phyloP scores from a whole-genome alignment of 495 filamentous ascomycete species.

The Hypoxylon fuscum region DNA sequence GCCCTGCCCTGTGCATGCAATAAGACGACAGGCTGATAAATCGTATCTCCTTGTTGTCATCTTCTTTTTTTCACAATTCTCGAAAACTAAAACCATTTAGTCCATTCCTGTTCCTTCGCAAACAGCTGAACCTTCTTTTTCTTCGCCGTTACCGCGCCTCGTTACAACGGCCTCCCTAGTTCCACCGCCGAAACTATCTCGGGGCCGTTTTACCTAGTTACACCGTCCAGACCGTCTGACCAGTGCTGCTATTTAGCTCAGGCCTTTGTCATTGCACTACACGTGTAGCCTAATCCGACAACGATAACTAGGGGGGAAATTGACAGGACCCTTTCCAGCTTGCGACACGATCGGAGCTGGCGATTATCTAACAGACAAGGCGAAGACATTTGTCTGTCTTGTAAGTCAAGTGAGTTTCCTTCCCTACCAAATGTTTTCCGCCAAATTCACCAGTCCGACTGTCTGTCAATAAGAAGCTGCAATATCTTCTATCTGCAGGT shows the following conservation, averaged over 20 bases:
- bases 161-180: constrained; percentile 19
- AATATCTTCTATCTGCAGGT: not conserved
- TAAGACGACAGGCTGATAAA: constrained; percentile 31
- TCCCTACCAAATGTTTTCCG: not conserved
- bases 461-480: too few species aligned
- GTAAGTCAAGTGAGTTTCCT: constrained; percentile 17
- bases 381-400: constrained; percentile 10
- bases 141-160: constrained; percentile 12
- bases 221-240: too few species aligned
- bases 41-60: constrained; percentile 29
- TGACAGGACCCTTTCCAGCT: constrained; percentile 10
- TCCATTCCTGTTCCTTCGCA: constrained; percentile 8
- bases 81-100: constrained; percentile 26
- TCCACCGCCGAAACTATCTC: constrained; percentile 19
- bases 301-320: constrained; percentile 12
- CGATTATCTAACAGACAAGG: constrained; percentile 8
- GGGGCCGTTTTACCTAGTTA: constrained; percentile 13
- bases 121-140: constrained; percentile 8
- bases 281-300: constrained; percentile 8
- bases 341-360: constrained; percentile 10
- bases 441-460: not conserved
- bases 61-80: constrained; percentile 38
- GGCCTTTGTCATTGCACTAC: not conserved
- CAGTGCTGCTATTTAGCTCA: constrained; percentile 3
- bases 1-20: constrained; percentile 20